A percentile compares a stretch with the other conserved stretches of the same genome.
These are phyloP conservation scores for Calonectria pseudoreteaudii DNA, from an alignment of 2,329 filamentous ascomycete genomes.

Conservation along the genomic window DNA sequence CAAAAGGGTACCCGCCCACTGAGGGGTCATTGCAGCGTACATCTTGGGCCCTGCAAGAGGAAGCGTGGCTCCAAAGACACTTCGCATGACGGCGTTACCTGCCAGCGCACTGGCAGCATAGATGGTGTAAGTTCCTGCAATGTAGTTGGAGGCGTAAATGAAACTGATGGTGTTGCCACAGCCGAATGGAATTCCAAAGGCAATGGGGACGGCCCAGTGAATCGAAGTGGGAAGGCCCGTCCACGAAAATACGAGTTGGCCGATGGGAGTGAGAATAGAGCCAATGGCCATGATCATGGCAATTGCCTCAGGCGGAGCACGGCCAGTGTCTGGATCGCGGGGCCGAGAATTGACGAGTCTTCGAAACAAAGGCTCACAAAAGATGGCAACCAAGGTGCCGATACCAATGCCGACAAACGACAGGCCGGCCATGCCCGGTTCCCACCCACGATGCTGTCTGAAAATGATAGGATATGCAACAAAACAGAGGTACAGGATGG, in stretches of 20 bases:
- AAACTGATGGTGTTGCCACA: conserved; percentile 82
- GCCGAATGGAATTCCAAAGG: conserved; percentile 84
- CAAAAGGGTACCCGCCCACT: conserved; percentile 83
- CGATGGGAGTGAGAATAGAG: conserved; percentile 78
- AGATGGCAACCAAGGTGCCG: conserved; percentile 71
- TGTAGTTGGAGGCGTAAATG: conserved; percentile 85
- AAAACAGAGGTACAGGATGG: conserved; percentile 90
- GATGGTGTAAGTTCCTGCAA: conserved; percentile 82
- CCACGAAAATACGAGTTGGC: conserved; percentile 90
- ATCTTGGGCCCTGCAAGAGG: conserved; percentile 81
- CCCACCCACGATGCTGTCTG: conserved; percentile 79
- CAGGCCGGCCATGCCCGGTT: conserved; percentile 77
- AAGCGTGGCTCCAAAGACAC: conserved; percentile 79
- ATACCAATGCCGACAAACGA: conserved; percentile 79
- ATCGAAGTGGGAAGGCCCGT: conserved; percentile 82
- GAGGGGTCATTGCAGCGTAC: conserved; percentile 76
- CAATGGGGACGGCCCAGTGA: conserved; percentile 84
- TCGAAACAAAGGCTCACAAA: conserved; percentile 78
- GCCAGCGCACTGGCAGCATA: conserved; percentile 86
- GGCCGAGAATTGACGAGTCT: conserved; percentile 82
- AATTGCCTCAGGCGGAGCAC: conserved; percentile 81
- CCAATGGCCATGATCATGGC: conserved; percentile 85
- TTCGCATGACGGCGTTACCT: conserved; percentile 81
- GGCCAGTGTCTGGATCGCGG: conserved; percentile 80
- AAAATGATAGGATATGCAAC: conserved; percentile 92